Evolutionary conservation across 2,329 filamentous ascomycete species (phyloP), one percentile per base, ranked within the genome.

Genomic region (Trichoderma koningii): DNA sequence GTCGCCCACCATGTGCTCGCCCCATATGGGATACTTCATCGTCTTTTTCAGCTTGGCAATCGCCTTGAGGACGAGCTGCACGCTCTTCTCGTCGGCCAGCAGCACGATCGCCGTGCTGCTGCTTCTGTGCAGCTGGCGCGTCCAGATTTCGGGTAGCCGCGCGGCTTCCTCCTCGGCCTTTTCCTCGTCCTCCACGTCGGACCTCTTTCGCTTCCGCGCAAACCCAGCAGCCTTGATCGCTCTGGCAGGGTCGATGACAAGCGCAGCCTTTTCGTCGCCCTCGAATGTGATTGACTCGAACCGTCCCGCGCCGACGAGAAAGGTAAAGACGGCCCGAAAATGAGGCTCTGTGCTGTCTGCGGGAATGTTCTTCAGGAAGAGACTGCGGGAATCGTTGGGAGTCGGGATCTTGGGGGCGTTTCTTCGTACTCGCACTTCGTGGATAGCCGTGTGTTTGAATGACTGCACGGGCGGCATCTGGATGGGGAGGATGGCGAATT

Each of bases 291-390:
- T 89, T 60, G 80, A 82, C 76, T 96, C 92, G 55, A 98, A 90
- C 53, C 90, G 84, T 3, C 90, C 91, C 0, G 89, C 87, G 9
- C 91, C 90, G 0, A 97, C 83, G 17, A 96, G 85, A 0, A 84
- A 81, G 0, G 86, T 80, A 70, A 98, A 96, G 0, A 98, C 79
- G 48, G 87, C 82, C 51, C 92, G 88, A 48, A 98, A 83, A 71
- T 93, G 91, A 1, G 82, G 76, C 64, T 92, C 88, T 5, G 92
- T 96, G 66, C 92, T 89, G 74, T 97, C 93, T 68, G 89, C 82
- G 7, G 95, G 95, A 0, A 96, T 80, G 72, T 99, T 98, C 68
- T 93, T 90, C n/a, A 96, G 75, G 77, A 97, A 99, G 19, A 99
- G 83, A 67, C 91, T 93, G 70, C 93, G 88, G 17, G 86, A 80